Conservation (phyloP, 2,329 filamentous ascomycete species). For the Thielaviopsis euricoi region DNA sequence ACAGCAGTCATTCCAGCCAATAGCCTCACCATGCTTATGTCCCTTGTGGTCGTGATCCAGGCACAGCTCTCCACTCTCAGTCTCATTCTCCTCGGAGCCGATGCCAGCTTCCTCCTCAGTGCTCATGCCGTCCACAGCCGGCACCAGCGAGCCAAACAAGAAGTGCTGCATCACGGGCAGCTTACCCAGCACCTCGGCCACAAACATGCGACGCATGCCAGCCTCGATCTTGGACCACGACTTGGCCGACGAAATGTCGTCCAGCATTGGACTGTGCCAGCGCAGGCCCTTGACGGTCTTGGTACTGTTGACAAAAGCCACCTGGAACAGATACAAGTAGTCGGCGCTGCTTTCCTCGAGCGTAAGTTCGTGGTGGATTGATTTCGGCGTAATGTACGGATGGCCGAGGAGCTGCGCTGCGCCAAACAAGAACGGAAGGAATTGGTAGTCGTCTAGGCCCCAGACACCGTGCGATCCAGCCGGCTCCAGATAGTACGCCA, state of each 20-base stretch:
- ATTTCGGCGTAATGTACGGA: conserved; percentile 58
- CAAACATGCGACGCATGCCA: conserved; percentile 95
- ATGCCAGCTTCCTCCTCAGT: conserved; percentile 36
- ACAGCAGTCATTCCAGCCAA: conserved; percentile 87
- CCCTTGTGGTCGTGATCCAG: conserved; percentile 34
- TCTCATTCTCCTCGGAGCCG: conserved; percentile 31
- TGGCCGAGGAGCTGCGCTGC: conserved; percentile 80
- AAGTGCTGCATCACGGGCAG: conserved; percentile 98
- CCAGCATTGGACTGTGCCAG: conserved; percentile 97
- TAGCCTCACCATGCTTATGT: conserved; percentile 47
- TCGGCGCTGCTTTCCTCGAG: conserved; percentile 74
- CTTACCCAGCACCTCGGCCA: conserved; percentile 81
- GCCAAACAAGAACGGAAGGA: conserved; percentile 88
- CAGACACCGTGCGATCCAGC: conserved; percentile 95
- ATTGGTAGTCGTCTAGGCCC: conserved; percentile 96
- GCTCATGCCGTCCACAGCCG: conserved; percentile 69
- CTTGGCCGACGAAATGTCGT: conserved; percentile 85
- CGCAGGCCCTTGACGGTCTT: conserved; percentile 89
- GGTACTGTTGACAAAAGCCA: conserved; percentile 85
- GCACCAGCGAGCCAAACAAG: conserved; percentile 72
- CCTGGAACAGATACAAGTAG: conserved; percentile 83
- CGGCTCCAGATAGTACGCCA: conserved; percentile 89
- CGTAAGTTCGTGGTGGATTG: conserved; percentile 74
- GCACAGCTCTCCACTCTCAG: conserved; percentile 37
- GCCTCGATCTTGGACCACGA: conserved; percentile 84